Evolutionary conservation across 192 early-diverging fungal genomes (phyloP), one percentile per base, ranked within the genome.

Genomic region (Gaertneriomyces sp.): DNA sequence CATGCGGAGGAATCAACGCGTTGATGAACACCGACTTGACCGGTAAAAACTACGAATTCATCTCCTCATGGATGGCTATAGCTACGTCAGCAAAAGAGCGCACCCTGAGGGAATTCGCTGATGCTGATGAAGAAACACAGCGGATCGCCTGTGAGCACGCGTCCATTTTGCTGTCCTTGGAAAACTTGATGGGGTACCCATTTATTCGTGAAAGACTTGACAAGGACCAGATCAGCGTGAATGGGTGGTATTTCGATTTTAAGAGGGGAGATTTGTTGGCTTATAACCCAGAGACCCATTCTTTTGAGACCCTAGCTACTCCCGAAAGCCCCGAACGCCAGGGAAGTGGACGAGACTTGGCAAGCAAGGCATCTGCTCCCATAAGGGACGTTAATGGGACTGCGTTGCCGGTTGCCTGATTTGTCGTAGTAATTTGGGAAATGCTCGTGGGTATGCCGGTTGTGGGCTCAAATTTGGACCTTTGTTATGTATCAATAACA

Each of bases 181-280:
- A 79, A 65, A 79, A 79, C 51, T 44, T 79, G 12, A 68, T 72
- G 14, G 53, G 63, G 3, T 79, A 79, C 42, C 78, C 78, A 6
- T 79, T 74, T 74, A 62, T 79, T 38, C 38, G 55, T 3, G 71
- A 74, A 4, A 43, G 60, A 12, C 64, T 79, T 6, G 55, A 62
- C 20, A 61, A 47, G 25, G 66, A 64, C 20, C 68, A 64, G 44
- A 74, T 79, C 43, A 72, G 52, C 41, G 66, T 79, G 16, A 73
- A 65, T 58, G 78, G 78, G 12, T 79, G 78, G 78, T 79, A 76
- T 52, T 79, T 79, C 58, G 78, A 79, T 45, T 79, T 79, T 57
- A 70, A 65, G 53, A 63, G 46, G n/a, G 78, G 78, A 4, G 70
- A 74, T 16, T 60, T 79, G 9, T 57, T 74, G 7, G 78, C 68